Evolutionary conservation across 139 green algal species (phyloP), one percentile per base, ranked within the genome.

Genomic region (Tetradesmus obliquus): DNA sequence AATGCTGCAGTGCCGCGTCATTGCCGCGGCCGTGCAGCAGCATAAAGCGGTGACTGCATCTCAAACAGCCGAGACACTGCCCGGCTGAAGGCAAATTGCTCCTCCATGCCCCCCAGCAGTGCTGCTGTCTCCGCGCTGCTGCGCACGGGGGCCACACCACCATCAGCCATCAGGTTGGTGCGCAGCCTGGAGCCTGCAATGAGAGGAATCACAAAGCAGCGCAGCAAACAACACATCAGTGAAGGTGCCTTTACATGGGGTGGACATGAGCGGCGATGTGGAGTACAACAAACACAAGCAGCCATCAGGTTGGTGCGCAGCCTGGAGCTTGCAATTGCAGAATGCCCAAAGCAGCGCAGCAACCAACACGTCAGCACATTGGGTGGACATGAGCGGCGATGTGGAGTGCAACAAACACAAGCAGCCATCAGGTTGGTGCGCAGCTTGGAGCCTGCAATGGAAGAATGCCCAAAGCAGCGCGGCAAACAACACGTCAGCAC

Each of bases 31-130:
- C 89, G 71, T 2, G 89, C 89, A 55, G 80, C 80, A 54, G 53
- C 54, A 76, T 93, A 94, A 60, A 90, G 62, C 8, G 90, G 82
- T 1, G 82, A 92, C 82, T 95, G 92, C 96, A 98, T 98, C 91
- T 98, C 96, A 60, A 96, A 91, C 79, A 98, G 92, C 66, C 96
- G 93, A 3, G 94, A 97, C 55, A 98, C 95, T 0, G 96, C 96
- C 15, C 97, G 93, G 10, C 54, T 84, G 91, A 99, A 98, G 0
- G 97, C 97, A 91, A 99, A 98, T 13, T 93, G 91, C 94, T 98
- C 97, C 90, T 98, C 96, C 66, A 91, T 69, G 2, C 97, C 96
- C 0, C 96, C 96, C 55, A 98, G 89, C 62, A 88, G 53, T 5
- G 82, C 92, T 15, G 93, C 79, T 1, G 93, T 87, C 2, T 89